Conservation (phyloP, 306 rosid genomes). For the Quercus gilva region DNA sequence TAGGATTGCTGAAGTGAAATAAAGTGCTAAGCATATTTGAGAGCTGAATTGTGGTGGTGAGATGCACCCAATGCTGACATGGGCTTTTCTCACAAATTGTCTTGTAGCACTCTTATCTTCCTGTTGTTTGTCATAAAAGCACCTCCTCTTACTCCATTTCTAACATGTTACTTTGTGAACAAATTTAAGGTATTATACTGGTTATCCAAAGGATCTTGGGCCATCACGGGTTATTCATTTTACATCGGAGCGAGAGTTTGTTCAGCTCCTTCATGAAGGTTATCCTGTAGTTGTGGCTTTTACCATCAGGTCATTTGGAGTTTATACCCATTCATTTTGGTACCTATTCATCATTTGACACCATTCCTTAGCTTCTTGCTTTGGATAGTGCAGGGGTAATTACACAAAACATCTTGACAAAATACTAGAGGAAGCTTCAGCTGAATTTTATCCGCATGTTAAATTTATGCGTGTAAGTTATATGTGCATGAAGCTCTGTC, state of each 20-base stretch:
- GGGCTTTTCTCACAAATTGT: slow-evolving; percentile 1
- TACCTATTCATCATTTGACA: slow-evolving; percentile 6
- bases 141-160: not conserved
- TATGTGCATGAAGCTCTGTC: not conserved
- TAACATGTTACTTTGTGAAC: slow-evolving; percentile 1
- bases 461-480: slow-evolving; percentile 86
- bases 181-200: slow-evolving; percentile 65
- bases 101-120: not conserved
- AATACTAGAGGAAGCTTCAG: slow-evolving; percentile 81
- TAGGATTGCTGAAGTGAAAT: not conserved
- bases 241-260: slow-evolving; percentile 88
- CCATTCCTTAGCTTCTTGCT: slow-evolving; percentile 11
- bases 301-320: slow-evolving; percentile 60
- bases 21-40: not conserved
- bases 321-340: slow-evolving; percentile 10
- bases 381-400: slow-evolving; percentile 62
- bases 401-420: slow-evolving; percentile 73
- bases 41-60: not conserved
- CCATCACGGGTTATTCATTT: slow-evolving; percentile 81
- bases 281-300: slow-evolving; percentile 83
- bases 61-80: not conserved
- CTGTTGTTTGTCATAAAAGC: not conserved
- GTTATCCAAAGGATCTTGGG: slow-evolving; percentile 87
- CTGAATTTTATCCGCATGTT: slow-evolving; percentile 76
- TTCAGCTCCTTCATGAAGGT: slow-evolving; percentile 86